Conservation (phyloP, 2,329 filamentous ascomycete genomes). For the Penicillium sp. region DNA sequence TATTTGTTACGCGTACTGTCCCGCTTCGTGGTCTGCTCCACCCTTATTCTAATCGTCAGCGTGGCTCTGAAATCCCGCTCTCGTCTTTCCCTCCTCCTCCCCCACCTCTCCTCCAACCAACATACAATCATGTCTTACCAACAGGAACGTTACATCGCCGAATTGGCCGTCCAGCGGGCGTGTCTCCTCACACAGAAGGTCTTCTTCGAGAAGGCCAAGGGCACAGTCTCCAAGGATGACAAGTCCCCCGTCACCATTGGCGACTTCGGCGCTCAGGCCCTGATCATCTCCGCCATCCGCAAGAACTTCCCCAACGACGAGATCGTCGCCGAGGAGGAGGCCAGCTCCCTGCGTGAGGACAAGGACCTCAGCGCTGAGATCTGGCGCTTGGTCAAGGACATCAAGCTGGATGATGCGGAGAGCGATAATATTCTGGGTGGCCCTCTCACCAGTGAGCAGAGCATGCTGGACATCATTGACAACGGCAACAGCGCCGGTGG, state of each 20-base stretch:
- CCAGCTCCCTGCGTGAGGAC: slow-evolving; percentile 72
- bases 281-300: slow-evolving; percentile 88
- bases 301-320: slow-evolving; percentile 87
- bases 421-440: slow-evolving; percentile 70
- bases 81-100: slow-evolving; percentile 42
- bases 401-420: slow-evolving; percentile 64
- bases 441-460: slow-evolving; percentile 61
- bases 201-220: slow-evolving; percentile 87
- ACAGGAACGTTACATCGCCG: slow-evolving; percentile 76
- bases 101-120: slow-evolving; percentile 27
- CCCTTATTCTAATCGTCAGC: slow-evolving; percentile 45
- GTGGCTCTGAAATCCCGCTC: slow-evolving; percentile 39
- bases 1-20: slow-evolving; percentile 28
- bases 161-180: slow-evolving; percentile 84
- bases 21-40: slow-evolving; percentile 36
- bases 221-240: slow-evolving; percentile 90
- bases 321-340: slow-evolving; percentile 94
- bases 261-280: slow-evolving; percentile 94
- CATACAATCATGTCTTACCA: slow-evolving; percentile 56
- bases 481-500: slow-evolving; percentile 48
- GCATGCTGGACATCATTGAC: slow-evolving; percentile 59
- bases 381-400: slow-evolving; percentile 76
- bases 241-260: slow-evolving; percentile 96
- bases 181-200: slow-evolving; percentile 72
- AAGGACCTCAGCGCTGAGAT: slow-evolving; percentile 68